These are phyloP conservation scores for Buddleja alternifolia DNA, from an alignment of 257 asterid species.

Conservation along the genomic window DNA sequence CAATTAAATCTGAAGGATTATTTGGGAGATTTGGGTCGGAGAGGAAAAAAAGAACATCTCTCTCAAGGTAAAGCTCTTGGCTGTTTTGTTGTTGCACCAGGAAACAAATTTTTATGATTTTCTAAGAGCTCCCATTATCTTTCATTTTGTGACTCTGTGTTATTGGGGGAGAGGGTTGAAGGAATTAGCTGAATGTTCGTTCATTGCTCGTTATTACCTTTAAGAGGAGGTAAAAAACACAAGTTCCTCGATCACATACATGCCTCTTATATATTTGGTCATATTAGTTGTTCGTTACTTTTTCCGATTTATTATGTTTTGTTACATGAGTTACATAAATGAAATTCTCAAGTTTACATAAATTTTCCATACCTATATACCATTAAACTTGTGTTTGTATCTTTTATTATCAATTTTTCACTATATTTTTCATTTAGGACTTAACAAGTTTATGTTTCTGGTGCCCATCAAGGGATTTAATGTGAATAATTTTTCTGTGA, in stretches of 20 bases:
- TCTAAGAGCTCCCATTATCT: neutral
- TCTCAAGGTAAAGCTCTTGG: neutral
- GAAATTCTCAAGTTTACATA: too few relatives aligned
- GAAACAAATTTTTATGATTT: neutral
- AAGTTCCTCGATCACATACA: too few relatives aligned
- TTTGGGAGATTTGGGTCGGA: conserved; percentile 14
- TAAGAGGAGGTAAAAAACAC: too few relatives aligned
- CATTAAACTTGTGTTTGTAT: neutral
- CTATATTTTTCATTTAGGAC: neutral
- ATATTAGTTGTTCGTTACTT: too few relatives aligned
- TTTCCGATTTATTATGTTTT: too few relatives aligned
- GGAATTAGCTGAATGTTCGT: too few relatives aligned
- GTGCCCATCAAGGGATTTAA: neutral
- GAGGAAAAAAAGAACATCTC: neutral
- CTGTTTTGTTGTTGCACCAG: neutral
- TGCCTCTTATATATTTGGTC: too few relatives aligned
- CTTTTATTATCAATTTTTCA: neutral
- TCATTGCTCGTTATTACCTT: neutral
- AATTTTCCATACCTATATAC: too few relatives aligned
- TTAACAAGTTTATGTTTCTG: neutral
- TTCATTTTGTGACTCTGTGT: neutral
- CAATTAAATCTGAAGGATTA: neutral
- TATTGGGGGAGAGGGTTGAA: too few relatives aligned
- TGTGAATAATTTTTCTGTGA: neutral
- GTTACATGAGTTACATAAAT: too few relatives aligned